Evolutionary conservation across 192 early-diverging fungal genomes (phyloP), one percentile per base, ranked within the genome.

Genomic region (Lunasporangiospora selenospora): DNA sequence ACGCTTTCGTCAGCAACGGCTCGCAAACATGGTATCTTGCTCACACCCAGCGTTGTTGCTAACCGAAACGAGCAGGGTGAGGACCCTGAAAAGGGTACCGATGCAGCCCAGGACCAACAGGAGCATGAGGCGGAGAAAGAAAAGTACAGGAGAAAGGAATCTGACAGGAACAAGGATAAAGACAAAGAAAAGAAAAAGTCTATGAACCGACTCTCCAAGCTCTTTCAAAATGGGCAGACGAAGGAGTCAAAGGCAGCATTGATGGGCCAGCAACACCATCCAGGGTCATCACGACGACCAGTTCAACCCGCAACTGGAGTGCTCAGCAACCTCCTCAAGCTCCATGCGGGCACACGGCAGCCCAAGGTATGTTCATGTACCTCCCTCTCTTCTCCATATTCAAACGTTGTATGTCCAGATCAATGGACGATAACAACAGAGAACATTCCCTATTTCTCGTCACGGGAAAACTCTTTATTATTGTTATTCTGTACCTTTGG

Each of bases 251-350:
- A n/a, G n/a, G n/a, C n/a, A n/a, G n/a, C n/a, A n/a, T n/a, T n/a
- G n/a, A n/a, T n/a, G n/a, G n/a, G n/a, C n/a, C n/a, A n/a, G n/a
- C n/a, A n/a, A n/a, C n/a, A n/a, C n/a, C n/a, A n/a, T n/a, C n/a
- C n/a, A n/a, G n/a, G n/a, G n/a, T n/a, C n/a, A n/a, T n/a, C n/a
- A n/a, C n/a, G n/a, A n/a, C n/a, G n/a, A 6, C 27, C 45, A 32
- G 32, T 57, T 2, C 59, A 62, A 21, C 71, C 78, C 4, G 75
- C 63, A 33, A 59, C 61, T 6, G 81, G 81, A 51, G 76, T 83
- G 12, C 45, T 83, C 8, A 71, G 78, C 30, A 80, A 83, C 44
- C 21, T 83, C 18, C 41, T 83, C 3, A 80, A 77, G 42, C 73
- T 83, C 10, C 73, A 77, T 23, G 41, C 51, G n/a, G 53, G 47